These are phyloP conservation scores for Suillus paluster DNA, from an alignment of 768 basidiomycete genomes.

Conservation along the genomic window DNA sequence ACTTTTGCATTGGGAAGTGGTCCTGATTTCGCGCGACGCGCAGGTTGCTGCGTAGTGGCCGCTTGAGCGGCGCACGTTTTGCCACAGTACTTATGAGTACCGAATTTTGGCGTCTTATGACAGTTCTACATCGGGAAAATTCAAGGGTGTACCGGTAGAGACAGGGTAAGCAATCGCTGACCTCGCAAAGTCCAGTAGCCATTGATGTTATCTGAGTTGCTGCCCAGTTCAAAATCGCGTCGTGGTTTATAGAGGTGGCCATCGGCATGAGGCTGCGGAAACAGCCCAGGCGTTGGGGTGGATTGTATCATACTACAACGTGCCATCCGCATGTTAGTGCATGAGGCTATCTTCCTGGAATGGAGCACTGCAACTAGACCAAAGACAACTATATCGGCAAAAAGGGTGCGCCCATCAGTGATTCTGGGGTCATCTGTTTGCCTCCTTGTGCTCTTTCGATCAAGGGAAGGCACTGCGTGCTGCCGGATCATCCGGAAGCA, in stretches of 20 bases:
- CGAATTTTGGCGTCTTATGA: conserved; percentile 56
- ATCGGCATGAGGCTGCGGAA: conserved; percentile 4
- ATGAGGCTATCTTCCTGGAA: not conserved
- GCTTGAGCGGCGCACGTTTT: conserved; percentile 57
- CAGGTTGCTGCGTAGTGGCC: conserved; percentile 16
- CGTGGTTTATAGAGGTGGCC: conserved; percentile 7
- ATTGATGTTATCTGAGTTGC: conserved; percentile 21
- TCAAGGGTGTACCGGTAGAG: conserved; percentile 1
- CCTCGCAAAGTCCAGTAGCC: conserved; percentile 34
- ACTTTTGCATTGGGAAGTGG: conserved; percentile 20
- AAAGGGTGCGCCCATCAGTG: not conserved
- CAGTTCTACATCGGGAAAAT: conserved; percentile 47
- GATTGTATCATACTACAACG: not conserved
- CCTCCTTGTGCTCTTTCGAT: not conserved
- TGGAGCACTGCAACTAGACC: not conserved
- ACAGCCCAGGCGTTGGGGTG: conserved; percentile 1
- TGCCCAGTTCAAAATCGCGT: conserved; percentile 4
- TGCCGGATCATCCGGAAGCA: not conserved
- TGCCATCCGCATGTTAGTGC: conserved; percentile 4
- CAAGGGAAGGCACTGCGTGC: not conserved
- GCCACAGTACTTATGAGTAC: conserved; percentile 58
- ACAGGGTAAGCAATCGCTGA: conserved; percentile 19
- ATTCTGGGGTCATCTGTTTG: not conserved
- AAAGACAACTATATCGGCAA: not conserved
- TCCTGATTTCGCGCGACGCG: conserved; percentile 12